phyloP scores from a whole-genome alignment of 129 eudicot genomes.

The Glebionis coronaria region DNA sequence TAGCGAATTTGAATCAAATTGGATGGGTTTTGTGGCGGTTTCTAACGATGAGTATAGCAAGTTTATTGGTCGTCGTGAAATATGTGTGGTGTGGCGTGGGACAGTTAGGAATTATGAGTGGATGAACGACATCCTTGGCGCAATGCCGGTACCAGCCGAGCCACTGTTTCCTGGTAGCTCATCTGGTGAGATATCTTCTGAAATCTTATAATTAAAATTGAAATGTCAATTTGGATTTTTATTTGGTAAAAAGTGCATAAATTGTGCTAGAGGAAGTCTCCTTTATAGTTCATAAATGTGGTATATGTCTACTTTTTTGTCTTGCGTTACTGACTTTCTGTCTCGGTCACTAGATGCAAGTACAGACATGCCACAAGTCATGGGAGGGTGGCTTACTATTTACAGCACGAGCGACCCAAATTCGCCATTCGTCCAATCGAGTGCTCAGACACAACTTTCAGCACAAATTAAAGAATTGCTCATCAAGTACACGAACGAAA shows the following conservation, averaged over 20 bases:
- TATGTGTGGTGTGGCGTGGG: too few species aligned
- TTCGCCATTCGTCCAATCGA: conserved; percentile 13
- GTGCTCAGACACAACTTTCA: conserved; percentile 32
- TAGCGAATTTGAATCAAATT: conserved; percentile 38
- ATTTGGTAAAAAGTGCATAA: too few species aligned
- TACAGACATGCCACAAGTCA: conserved; percentile 16
- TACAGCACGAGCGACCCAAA: conserved; percentile 25
- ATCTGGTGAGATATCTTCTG: too few species aligned
- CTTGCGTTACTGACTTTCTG: background rate
- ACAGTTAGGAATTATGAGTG: conserved; percentile 35
- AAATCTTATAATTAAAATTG: too few species aligned
- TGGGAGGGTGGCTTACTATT: conserved; percentile 29
- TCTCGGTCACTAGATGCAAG: background rate
- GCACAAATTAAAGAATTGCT: conserved; percentile 10
- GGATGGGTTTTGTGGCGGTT: conserved; percentile 62
- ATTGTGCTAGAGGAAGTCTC: too few species aligned
- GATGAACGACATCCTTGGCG: conserved; percentile 34
- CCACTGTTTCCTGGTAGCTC: conserved; percentile 17
- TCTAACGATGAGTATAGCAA: conserved; percentile 43
- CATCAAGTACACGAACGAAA: conserved; percentile 14
- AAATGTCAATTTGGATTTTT: too few species aligned
- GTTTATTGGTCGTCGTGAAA: conserved; percentile 43
- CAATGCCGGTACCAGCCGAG: conserved; percentile 13
- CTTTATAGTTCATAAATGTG: too few species aligned
- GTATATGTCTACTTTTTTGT: background rate